Evolutionary conservation across 106 monocot species (phyloP).

Genomic region (Allium sativum): DNA sequence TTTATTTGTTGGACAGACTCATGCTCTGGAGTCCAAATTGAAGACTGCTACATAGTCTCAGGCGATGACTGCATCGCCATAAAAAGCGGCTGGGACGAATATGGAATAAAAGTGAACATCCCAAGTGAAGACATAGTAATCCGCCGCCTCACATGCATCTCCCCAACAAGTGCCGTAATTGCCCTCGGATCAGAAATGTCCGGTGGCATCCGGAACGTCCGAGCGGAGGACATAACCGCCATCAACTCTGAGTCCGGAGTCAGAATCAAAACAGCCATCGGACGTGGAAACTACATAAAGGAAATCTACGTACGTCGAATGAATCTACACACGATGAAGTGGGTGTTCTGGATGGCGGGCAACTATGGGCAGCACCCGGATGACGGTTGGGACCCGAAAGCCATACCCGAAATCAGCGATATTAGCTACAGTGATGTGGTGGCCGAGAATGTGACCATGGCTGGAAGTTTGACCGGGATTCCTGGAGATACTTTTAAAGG

Average conservation of each 20-base stretch:
- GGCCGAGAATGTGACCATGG: slow-evolving; percentile 59
- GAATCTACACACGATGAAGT: slow-evolving; percentile 65
- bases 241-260: slow-evolving; percentile 63
- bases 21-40: slow-evolving; percentile 64
- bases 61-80: slow-evolving; percentile 91
- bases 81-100: slow-evolving; percentile 96
- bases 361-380: slow-evolving; percentile 69
- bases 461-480: slow-evolving; percentile 62
- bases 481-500: slow-evolving; percentile 45
- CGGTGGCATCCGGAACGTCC: slow-evolving; percentile 66
- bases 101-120: slow-evolving; percentile 64
- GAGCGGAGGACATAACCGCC: slow-evolving; percentile 72
- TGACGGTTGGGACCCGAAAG: slow-evolving; percentile 50
- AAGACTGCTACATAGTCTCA: slow-evolving; percentile 78
- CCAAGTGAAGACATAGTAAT: slow-evolving; percentile 70
- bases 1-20: slow-evolving; percentile 35
- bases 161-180: slow-evolving; percentile 79
- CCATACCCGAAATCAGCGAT: slow-evolving; percentile 48
- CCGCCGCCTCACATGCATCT: slow-evolving; percentile 72
- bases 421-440: slow-evolving; percentile 73
- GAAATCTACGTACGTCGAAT: slow-evolving; percentile 57
- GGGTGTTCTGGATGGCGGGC: slow-evolving; percentile 82
- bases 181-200: slow-evolving; percentile 96
- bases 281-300: slow-evolving; percentile 60
- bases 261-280: slow-evolving; percentile 72